Conservation (phyloP, 2,329 filamentous ascomycete species). For the Exophiala xenobiotica region DNA sequence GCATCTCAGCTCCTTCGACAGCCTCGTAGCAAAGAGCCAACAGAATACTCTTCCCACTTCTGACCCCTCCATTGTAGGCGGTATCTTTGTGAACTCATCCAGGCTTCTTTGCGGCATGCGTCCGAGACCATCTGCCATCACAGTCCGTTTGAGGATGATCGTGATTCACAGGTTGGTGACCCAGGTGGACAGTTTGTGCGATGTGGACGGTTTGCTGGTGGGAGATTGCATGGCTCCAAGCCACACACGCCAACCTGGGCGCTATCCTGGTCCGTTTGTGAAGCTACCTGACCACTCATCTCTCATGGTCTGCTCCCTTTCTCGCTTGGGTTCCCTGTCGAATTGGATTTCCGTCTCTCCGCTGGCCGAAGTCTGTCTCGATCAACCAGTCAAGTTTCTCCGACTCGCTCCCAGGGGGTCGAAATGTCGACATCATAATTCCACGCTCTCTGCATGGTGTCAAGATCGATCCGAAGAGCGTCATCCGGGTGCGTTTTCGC, state of each 20-base stretch:
- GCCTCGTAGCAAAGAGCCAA: too few relatives aligned
- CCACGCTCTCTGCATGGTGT: neutral
- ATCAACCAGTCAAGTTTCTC: slow-evolving; percentile 2
- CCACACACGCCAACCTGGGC: slow-evolving; percentile 9
- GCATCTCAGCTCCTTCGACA: too few relatives aligned
- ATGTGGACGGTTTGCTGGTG: too few relatives aligned
- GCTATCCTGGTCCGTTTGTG: slow-evolving; percentile 3
- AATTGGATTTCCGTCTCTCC: neutral
- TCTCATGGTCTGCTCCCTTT: neutral
- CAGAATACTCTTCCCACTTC: too few relatives aligned
- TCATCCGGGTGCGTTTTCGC: neutral
- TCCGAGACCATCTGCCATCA: neutral
- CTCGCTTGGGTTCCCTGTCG: neutral
- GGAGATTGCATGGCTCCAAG: slow-evolving; percentile 25
- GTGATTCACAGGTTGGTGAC: slow-evolving; percentile 18
- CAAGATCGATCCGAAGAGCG: neutral
- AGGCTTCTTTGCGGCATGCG: too few relatives aligned
- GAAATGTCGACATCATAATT: neutral
- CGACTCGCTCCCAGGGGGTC: neutral
- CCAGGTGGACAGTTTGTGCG: slow-evolving; percentile 14
- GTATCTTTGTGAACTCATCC: too few relatives aligned
- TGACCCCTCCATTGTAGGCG: too few relatives aligned
- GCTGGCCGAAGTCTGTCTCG: neutral
- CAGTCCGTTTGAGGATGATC: neutral
- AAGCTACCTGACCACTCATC: slow-evolving; percentile 1